A percentile compares a stretch with the other conserved stretches of the same genome.
Evolutionary conservation across 169 alveolate genomes (phyloP).

Genomic region (Plasmodium sp.): DNA sequence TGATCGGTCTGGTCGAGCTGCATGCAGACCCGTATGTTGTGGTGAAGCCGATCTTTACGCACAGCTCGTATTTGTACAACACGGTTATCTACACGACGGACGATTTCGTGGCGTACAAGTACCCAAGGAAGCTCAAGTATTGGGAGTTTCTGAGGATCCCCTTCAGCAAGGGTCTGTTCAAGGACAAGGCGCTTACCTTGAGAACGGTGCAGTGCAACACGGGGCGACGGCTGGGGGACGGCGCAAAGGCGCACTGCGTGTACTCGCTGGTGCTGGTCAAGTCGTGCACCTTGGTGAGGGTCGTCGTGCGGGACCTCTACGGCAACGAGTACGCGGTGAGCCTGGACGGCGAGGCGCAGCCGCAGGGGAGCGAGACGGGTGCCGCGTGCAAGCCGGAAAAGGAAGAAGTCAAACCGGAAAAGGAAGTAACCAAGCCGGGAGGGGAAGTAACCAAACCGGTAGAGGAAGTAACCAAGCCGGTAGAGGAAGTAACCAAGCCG

Average conservation of each 20-base stretch:
- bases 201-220: neutral
- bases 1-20: neutral
- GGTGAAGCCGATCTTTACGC: slow-evolving; percentile 32
- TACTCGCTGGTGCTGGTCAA: neutral
- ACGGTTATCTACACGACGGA: neutral
- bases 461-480: neutral
- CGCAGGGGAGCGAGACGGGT: neutral
- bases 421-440: neutral
- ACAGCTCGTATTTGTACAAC: slow-evolving; percentile 9
- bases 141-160: slow-evolving; percentile 19
- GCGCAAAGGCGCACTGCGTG: neutral
- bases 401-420: neutral
- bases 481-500: neutral
- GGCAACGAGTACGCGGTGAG: slow-evolving; percentile 8
- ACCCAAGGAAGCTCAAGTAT: slow-evolving; percentile 14
- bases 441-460: neutral
- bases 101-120: slow-evolving; percentile 16
- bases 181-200: neutral
- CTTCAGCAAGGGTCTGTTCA: slow-evolving; percentile 7
- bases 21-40: slow-evolving; percentile 17
- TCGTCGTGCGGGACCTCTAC: slow-evolving; percentile 20
- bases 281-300: neutral
- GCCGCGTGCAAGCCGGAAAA: neutral
- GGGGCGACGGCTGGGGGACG: neutral
- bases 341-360: neutral